Conservation (phyloP, 2,329 filamentous ascomycete species). For the Fusarium ambrosium region DNA sequence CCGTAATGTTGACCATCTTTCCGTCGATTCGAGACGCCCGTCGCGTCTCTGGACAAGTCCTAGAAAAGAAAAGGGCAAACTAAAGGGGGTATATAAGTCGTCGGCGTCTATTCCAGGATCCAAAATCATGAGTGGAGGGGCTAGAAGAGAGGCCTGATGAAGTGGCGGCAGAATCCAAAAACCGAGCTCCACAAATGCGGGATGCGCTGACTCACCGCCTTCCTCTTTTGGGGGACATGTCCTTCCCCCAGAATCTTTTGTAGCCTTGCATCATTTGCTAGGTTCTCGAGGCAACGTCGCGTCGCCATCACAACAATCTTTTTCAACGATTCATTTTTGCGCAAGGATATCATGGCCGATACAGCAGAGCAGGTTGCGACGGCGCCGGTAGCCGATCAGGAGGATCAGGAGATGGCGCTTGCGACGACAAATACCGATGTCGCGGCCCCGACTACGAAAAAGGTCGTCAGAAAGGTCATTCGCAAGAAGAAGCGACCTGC, state of each 20-base stretch:
- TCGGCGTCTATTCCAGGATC: slow-evolving; percentile 30
- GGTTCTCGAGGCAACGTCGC: slow-evolving; percentile 40
- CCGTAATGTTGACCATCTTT: slow-evolving; percentile 98
- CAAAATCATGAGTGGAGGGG: slow-evolving; percentile 48
- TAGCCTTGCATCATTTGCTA: slow-evolving; percentile 46
- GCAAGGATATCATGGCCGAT: slow-evolving; percentile 50
- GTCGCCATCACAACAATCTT: slow-evolving; percentile 38
- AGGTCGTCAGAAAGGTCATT: slow-evolving; percentile 85
- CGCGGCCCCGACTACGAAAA: slow-evolving; percentile 67
- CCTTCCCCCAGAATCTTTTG: slow-evolving; percentile 42
- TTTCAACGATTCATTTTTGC: slow-evolving; percentile 12
- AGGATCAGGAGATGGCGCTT: slow-evolving; percentile 51
- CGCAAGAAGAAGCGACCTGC: slow-evolving; percentile 92
- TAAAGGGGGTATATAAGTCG: slow-evolving; percentile 27
- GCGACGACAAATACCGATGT: slow-evolving; percentile 59
- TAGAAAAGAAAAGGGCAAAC: slow-evolving; percentile 14
- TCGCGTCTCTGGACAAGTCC: slow-evolving; percentile 38
- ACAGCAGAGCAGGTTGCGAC: slow-evolving; percentile 45
- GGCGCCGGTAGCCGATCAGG: slow-evolving; percentile 46
- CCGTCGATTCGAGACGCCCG: slow-evolving; percentile 43
- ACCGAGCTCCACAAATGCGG: slow-evolving; percentile 34
- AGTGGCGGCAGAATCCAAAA: slow-evolving; percentile 45
- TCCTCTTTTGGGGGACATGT: slow-evolving; percentile 30
- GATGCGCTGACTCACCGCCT: slow-evolving; percentile 47
- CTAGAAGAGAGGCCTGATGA: slow-evolving; percentile 44